Percentiles rank a stretch among this genome's conserved stretches.
Evolutionary conservation across 2,329 filamentous ascomycete genomes (phyloP).

Genomic region (Fusarium odoratissimum): DNA sequence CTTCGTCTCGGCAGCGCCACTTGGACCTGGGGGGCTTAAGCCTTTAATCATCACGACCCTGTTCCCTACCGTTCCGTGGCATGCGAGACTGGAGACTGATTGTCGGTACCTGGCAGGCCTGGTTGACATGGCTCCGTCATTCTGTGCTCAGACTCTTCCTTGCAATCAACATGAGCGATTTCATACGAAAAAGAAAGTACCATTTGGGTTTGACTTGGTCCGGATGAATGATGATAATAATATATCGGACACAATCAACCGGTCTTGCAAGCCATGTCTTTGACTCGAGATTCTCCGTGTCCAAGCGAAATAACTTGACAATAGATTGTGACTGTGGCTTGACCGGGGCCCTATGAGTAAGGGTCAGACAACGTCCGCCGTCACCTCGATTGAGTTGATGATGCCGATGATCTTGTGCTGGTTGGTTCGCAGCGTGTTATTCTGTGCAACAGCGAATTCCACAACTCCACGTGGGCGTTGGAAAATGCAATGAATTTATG

Average conservation of each 20-base stretch:
- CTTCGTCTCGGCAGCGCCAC: conserved; percentile 42
- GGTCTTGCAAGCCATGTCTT: conserved; percentile 13
- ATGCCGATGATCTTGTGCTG: conserved; percentile 13
- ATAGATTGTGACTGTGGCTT: conserved; percentile 25
- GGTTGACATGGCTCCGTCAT: neutral
- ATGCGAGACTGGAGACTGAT: conserved; percentile 16
- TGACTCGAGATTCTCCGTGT: conserved; percentile 3
- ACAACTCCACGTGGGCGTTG: conserved; percentile 43
- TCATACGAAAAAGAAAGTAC: conserved; percentile 20
- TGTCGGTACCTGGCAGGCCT: neutral
- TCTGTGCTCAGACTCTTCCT: conserved; percentile 9
- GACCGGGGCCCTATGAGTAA: conserved; percentile 12
- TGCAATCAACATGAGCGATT: conserved; percentile 6
- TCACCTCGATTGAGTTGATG: conserved; percentile 6
- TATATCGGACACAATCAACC: neutral
- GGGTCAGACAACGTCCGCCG: conserved; percentile 7
- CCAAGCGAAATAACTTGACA: conserved; percentile 22
- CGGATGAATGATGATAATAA: neutral
- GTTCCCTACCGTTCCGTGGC: conserved; percentile 27
- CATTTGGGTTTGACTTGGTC: conserved; percentile 7
- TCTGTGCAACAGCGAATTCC: conserved; percentile 40
- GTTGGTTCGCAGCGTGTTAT: conserved; percentile 16
- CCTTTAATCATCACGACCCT: conserved; percentile 46
- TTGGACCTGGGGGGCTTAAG: conserved; percentile 36
- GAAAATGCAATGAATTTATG: conserved; percentile 5